Evolutionary conservation across 768 basidiomycete genomes (phyloP).

Genomic region (Russula abietina): DNA sequence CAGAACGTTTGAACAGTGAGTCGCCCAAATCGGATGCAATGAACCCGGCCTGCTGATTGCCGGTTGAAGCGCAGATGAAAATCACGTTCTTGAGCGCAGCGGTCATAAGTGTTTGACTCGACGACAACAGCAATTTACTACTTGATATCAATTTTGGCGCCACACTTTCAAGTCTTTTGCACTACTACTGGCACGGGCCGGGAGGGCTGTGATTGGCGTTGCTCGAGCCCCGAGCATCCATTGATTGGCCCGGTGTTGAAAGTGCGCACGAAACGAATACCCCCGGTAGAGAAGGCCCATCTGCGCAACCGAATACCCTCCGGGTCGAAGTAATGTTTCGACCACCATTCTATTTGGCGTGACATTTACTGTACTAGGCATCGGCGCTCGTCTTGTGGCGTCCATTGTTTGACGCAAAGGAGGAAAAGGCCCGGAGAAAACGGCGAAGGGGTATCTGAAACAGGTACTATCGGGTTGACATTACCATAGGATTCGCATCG

Average conservation of each 20-base stretch:
- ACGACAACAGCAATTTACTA: neutral
- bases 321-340: slow-evolving; percentile 15
- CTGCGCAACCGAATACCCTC: slow-evolving; percentile 16
- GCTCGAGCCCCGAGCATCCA: neutral
- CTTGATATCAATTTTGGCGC: neutral
- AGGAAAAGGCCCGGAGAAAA: neutral
- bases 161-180: neutral
- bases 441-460: neutral
- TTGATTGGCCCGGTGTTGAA: slow-evolving; percentile 3
- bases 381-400: slow-evolving; percentile 4
- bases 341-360: slow-evolving; percentile 1
- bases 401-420: slow-evolving; percentile 6
- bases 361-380: slow-evolving; percentile 9
- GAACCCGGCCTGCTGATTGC: neutral
- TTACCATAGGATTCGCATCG: neutral
- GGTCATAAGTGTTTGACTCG: neutral
- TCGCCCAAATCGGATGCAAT: neutral
- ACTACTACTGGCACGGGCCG: neutral
- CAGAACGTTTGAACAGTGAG: neutral
- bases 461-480: neutral
- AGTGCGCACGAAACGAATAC: slow-evolving; percentile 11
- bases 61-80: neutral
- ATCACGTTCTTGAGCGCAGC: neutral
- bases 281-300: slow-evolving; percentile 1
- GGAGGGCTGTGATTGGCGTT: too few relatives aligned